Evolutionary conservation across 768 basidiomycete genomes (phyloP), one percentile per base, ranked within the genome.

Genomic region (Nidularia pulvinata): DNA sequence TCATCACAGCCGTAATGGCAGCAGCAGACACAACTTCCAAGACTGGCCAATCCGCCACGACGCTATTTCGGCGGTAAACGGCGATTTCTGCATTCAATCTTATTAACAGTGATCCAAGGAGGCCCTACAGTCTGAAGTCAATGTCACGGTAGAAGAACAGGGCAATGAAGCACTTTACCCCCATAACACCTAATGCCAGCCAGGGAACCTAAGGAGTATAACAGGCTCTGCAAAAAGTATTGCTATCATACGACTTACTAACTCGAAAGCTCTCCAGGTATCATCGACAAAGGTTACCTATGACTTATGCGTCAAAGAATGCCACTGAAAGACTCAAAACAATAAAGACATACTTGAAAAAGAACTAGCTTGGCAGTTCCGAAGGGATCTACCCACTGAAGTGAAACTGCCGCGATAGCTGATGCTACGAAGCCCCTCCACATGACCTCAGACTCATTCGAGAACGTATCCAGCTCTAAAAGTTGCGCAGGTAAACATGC

Each of bases 361-460:
- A 93, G 73, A 6, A 93, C 91, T 16, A 94, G 78, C 61, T 93
- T 93, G 19, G 88, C 84, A 10, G 88, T 92, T 34, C 88, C 86
- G 65, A 94, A 95, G 0, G 93, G 93, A 61, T 95, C 88, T 46
- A 94, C 79, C 66, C 87, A 85, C 65, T 93, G 89, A 50, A 96
- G 69, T 0, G 89, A 80, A n/a, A 92, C 84, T 1, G 92, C 91
- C 0, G 93, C 93, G 49, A 94, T 81, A 48, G 88, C 90, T 6
- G 91, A 93, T 13, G 91, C 92, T 51, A 92, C 92, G 64, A 96
- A 96, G n/a, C 87, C 91, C 52, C 84, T 78, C 88, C 88, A 89
- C 79, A 89, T 84, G 32, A 89, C 88, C 58, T 92, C 89, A 2
- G 85, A 84, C 55, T 87, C 86, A 59, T 81, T 84, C 14, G 84